Evolutionary conservation across 441 rosid genomes (phyloP).

Genomic region (Viola pubescens): DNA sequence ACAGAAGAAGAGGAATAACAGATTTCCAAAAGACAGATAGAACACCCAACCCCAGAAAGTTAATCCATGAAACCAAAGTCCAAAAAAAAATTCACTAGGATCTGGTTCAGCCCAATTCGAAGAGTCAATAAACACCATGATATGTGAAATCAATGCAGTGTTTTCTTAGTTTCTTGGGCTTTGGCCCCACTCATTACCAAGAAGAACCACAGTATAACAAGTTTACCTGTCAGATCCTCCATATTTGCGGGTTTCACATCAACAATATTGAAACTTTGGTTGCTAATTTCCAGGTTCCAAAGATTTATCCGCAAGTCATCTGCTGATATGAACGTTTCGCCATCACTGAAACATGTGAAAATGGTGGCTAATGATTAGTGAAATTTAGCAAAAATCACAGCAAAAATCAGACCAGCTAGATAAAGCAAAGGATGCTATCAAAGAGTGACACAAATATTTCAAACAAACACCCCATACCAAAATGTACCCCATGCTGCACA

Average conservation of each 20-base stretch:
- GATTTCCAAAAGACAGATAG: neutral
- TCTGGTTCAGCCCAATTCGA: neutral
- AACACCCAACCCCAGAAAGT: no score
- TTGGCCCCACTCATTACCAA: no score
- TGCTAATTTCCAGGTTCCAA: slow-evolving; percentile 96
- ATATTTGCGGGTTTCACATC: slow-evolving; percentile 95
- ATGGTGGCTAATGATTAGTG: slow-evolving; percentile 3
- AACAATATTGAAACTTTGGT: slow-evolving; percentile 89
- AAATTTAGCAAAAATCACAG: neutral
- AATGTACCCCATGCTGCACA: neutral
- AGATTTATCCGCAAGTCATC: slow-evolving; percentile 95
- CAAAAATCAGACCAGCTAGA: neutral
- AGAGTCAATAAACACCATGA: no score
- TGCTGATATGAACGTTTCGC: slow-evolving; percentile 93
- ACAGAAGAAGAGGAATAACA: neutral
- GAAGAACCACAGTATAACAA: slow-evolving; percentile 4
- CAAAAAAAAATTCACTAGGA: neutral
- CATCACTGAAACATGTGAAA: slow-evolving; percentile 49
- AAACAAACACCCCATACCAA: neutral
- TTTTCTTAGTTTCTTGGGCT: no score
- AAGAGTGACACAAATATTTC: neutral
- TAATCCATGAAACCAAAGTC: neutral
- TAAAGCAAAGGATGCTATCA: neutral
- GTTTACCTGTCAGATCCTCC: slow-evolving; percentile 94
- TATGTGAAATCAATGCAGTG: no score